Base-by-base conservation (phyloP, 345 rosid genomes). In the Acer yangbiense region DNA sequence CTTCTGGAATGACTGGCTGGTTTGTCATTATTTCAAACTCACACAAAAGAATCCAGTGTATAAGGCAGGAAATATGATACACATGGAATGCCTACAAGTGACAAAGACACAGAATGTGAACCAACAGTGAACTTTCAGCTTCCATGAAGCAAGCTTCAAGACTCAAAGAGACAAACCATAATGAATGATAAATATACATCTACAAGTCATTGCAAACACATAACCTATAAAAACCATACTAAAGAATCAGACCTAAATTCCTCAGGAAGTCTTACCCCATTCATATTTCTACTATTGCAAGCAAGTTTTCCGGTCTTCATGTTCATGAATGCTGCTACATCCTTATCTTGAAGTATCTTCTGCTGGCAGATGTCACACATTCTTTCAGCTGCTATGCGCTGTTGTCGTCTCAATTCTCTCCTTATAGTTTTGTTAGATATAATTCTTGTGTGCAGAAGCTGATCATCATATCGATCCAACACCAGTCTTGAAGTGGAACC, bases 331-430 rank as follows among this genome's bases (percentile, higher is more conserved):
- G 97, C 79, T 18, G 98, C 93, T 13, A 90, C 94, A 79, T 94
- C 93, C 78, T 92, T 94, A 75, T 86, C 92, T 13, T 92, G 97
- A 69, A 96, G 95, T 85, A 96, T 89, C 88, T 92, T 94, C 25
- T 91, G 98, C 80, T 88, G 93, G 83, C 98, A 96, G 74, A 96
- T 89, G 78, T 91, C 98, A 23, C 99, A 97, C 89, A 89, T 86
- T 84, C 90, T 88, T 79, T 91, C 98, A 43, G 98, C 90, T 39
- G 95, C 94, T 76, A 89, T 79, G 67, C 89, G 88, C 58, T 91
- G 98, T 69, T 91, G 97, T 78, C 86, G 85, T 83, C 99, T 90
- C 81, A 97, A 78, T 82, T 94, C 96, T 74, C 94, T 86, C 82
- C 98, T 88, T 25, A 85, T 17, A 14, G 83, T 68, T 87, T 86